These are phyloP conservation scores for Penicillium crustosum DNA, from an alignment of 2,329 filamentous ascomycete genomes.

Conservation along the genomic window DNA sequence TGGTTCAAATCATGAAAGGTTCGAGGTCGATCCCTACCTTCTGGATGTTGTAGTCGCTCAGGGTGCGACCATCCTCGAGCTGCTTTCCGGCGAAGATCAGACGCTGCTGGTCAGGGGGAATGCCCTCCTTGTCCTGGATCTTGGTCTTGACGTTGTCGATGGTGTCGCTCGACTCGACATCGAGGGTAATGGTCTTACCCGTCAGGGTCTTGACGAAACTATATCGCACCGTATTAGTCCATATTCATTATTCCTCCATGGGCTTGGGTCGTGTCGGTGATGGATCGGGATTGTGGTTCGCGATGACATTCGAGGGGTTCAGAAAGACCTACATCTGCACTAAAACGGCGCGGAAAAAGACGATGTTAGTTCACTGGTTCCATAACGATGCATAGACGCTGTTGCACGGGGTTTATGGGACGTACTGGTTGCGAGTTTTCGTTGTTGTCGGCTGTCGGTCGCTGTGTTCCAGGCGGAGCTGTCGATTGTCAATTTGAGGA, in stretches of 20 bases:
- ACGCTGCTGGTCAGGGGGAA: constrained; percentile 96
- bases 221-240: constrained; percentile 35
- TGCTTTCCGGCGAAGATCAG: constrained; percentile 99
- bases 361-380: constrained; percentile 49
- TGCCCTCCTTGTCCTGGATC: constrained; percentile 99
- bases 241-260: constrained; percentile 13
- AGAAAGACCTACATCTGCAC: constrained; percentile 81
- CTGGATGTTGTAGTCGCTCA: constrained; percentile 99
- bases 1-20: constrained; percentile 8
- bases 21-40: constrained; percentile 64
- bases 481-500: constrained; percentile 41
- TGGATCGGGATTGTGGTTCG: constrained; percentile 21
- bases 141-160: constrained; percentile 99
- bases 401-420: constrained; percentile 21
- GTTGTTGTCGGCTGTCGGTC: constrained; percentile 46
- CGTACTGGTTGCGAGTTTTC: constrained; percentile 51
- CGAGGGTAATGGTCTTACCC: constrained; percentile 99
- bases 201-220: constrained; percentile 99
- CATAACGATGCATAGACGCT: constrained; percentile 15
- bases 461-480: constrained; percentile 40
- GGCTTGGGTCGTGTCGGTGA: constrained; percentile 19
- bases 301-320: constrained; percentile 30
- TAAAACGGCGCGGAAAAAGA: constrained; percentile 46
- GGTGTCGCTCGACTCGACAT: constrained; percentile 98
- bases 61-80: constrained; percentile 95